Base-by-base conservation (phyloP, 78 protist species). In the Dictyostelium brefeldianum region DNA sequence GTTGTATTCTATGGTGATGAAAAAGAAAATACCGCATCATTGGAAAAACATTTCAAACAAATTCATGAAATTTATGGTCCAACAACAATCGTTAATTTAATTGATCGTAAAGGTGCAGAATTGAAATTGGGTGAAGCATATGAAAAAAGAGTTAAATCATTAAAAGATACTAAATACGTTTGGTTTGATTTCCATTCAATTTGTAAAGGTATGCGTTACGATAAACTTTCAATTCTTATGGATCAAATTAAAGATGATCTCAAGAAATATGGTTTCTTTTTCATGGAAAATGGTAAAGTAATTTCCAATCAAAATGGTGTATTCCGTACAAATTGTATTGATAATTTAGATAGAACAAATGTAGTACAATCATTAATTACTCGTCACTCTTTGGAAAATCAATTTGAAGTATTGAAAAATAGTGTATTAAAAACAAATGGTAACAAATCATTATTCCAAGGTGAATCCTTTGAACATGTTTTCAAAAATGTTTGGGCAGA, bases 301-400 rank as follows among this genome's bases (percentile, higher is more conserved):
- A 48, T 78, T 1, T 53, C 20, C 8, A 20, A 47, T 11, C 98
- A 97, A 81, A n/a, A 78, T 4, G 97, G 97, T 18, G 94, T 95
- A 18, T 18, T 98, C 25, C 97, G 99, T 29, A 95, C 97, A 36
- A 98, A 98, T 85, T 98, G 99, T 71, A 96, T 97, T 48, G 99
- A 98, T 71, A 97, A 98, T 83, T 78, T 98, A 5, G 99, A 98
- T 48, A 70, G 99, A 18, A 98, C 99, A 64, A 98, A 98, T 73
- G 99, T 98, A 11, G 97, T 94, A 0, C 99, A 98, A 89, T 25
- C 83, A 9, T 17, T 96, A 20, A n/a, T 97, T 17, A 92, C 95
- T 20, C 43, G 78, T 22, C 20, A 22, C 1, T 17, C 43, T 14
- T 80, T 97, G 7, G 65, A 3, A 25, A 41, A 27, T 27, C 96